Conservation (phyloP, 169 alveolate genomes). For the Plasmodium berghei region DNA sequence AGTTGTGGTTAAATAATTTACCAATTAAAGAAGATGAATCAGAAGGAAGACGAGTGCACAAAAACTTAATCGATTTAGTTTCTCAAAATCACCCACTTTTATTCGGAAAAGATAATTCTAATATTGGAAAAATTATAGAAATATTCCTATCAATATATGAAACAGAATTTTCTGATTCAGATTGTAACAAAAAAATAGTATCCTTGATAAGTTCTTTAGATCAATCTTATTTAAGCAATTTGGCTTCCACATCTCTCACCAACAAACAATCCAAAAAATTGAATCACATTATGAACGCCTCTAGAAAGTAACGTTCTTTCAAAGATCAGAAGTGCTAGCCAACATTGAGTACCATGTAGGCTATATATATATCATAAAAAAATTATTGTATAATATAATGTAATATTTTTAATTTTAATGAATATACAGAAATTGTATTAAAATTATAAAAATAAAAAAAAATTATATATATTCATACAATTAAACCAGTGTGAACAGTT, state of each 20-base stretch:
- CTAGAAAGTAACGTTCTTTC: slow-evolving; percentile 14
- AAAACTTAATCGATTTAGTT: slow-evolving; percentile 84
- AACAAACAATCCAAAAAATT: slow-evolving; percentile 82
- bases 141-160: slow-evolving; percentile 88
- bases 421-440: not conserved
- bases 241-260: slow-evolving; percentile 83
- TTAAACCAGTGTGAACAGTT: not conserved
- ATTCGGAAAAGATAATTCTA: slow-evolving; percentile 86
- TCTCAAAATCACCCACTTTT: slow-evolving; percentile 83
- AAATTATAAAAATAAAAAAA: not conserved
- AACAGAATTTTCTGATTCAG: slow-evolving; percentile 87
- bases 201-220: slow-evolving; percentile 83
- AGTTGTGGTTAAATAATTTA: slow-evolving; percentile 82
- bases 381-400: not conserved
- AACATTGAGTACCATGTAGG: not conserved
- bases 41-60: slow-evolving; percentile 89
- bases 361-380: slow-evolving; percentile 1
- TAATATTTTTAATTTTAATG: not conserved
- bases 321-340: not conserved
- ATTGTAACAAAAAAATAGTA: slow-evolving; percentile 82
- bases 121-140: slow-evolving; percentile 84
- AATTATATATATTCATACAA: not conserved
- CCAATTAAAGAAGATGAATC: slow-evolving; percentile 90
- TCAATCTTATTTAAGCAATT: slow-evolving; percentile 80
- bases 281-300: slow-evolving; percentile 73